Evolutionary conservation across 352 stramenopile genomes (phyloP).

Genomic region (Peronosclerospora sorghi): DNA sequence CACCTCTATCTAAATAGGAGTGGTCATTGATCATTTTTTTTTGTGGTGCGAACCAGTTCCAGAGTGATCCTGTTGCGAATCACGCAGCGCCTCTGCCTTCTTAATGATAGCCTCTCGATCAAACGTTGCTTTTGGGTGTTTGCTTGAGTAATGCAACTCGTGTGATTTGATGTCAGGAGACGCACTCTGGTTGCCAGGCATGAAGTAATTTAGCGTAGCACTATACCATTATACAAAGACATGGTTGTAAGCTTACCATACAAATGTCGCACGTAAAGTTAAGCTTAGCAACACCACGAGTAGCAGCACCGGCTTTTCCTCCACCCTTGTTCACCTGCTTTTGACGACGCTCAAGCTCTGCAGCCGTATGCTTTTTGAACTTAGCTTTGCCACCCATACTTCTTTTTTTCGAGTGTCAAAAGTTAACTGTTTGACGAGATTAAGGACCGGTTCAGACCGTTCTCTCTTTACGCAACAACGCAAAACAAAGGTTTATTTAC

Average conservation of each 20-base stretch:
- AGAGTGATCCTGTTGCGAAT: conserved; percentile 18
- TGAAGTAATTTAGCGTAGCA: not conserved
- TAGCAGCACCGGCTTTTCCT: conserved; percentile 31
- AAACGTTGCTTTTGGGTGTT: conserved; percentile 45
- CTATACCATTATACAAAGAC: not conserved
- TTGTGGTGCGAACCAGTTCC: conserved; percentile 45
- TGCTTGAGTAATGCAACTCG: conserved; percentile 46
- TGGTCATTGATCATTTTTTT: conserved; percentile 18
- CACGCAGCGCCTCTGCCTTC: conserved; percentile 41
- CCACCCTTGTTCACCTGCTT: conserved; percentile 54
- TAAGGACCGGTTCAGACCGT: too few relatives aligned
- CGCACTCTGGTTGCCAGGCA: conserved; percentile 21
- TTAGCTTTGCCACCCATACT: conserved; percentile 65
- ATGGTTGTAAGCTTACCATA: conserved; percentile 27
- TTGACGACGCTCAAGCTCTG: conserved; percentile 34
- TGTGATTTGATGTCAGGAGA: conserved; percentile 57
- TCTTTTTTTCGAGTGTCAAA: too few relatives aligned
- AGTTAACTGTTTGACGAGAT: too few relatives aligned
- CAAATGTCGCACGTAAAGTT: conserved; percentile 64
- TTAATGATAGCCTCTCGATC: conserved; percentile 36
- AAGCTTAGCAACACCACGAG: conserved; percentile 32
- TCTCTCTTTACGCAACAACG: too few relatives aligned
- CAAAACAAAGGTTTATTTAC: too few relatives aligned
- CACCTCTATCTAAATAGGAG: conserved; percentile 3
- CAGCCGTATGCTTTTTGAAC: conserved; percentile 69